phyloP scores from a whole-genome alignment of 83 land plant species.

The Isoetes engelmannii region DNA sequence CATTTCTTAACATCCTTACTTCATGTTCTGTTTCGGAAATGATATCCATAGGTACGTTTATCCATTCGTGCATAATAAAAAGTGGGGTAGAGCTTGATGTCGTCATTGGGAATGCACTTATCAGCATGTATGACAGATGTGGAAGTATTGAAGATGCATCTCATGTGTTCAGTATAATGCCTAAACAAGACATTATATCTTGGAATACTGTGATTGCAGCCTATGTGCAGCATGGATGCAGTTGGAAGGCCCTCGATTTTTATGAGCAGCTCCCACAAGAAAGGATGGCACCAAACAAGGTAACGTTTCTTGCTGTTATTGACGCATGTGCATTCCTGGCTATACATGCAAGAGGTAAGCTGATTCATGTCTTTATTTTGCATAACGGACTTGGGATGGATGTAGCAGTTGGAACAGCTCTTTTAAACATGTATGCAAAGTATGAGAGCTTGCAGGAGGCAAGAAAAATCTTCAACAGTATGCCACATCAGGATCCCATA shows the following conservation, averaged over 20 bases:
- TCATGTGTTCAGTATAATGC: background rate
- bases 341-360: background rate
- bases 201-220: constrained; percentile 9
- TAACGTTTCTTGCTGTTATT: background rate
- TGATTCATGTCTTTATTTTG: constrained; percentile 1
- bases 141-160: background rate
- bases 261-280: background rate
- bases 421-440: constrained; percentile 5
- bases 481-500: background rate
- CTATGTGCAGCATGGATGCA: background rate
- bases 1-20: too few species aligned
- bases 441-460: constrained; percentile 7
- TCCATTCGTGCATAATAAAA: constrained; percentile 8
- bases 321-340: background rate
- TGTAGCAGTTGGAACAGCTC: constrained; percentile 3
- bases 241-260: background rate
- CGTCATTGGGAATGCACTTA: background rate
- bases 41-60: constrained; percentile 1
- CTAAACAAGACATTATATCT: background rate
- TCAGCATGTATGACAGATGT: constrained; percentile 8
- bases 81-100: background rate
- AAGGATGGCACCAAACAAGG: background rate
- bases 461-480: background rate
- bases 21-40: too few species aligned
- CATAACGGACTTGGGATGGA: background rate